Base-by-base conservation (phyloP, 169 alveolate species). In the Neospora caninum region DNA sequence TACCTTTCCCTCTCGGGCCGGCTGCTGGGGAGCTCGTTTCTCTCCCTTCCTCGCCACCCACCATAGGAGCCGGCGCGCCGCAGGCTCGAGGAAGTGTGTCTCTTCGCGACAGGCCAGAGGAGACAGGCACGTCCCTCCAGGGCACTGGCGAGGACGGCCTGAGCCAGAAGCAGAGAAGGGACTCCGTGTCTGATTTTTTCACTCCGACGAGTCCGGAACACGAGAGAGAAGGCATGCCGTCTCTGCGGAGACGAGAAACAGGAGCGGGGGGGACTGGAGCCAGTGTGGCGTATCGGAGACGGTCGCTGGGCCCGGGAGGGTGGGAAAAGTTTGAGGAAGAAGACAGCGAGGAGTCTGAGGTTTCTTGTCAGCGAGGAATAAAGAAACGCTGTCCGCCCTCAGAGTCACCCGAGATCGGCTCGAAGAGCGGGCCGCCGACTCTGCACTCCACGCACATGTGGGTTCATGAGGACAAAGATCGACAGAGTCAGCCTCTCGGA, bases 281-380 rank as follows among this genome's bases (percentile, higher is more conserved):
- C 45, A 7, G 67, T 6, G 89, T 13, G 36, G 89, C 13, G 67
- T 10, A 13, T 36, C 2, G 69, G 18, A 4, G 89, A 38, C 58
- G 89, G 36, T 82, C 89, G 34, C 54, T 82, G 41, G 89, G 89
- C 20, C 89, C 89, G 0, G 89, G 64, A 9, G 89, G 64, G 18
- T 82, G 53, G 67, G 89, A 82, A 34, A 39, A 49, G 36, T 82
- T 82, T 31, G 89, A 82, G 41, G 89, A 82, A n/a, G 89, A 82
- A 18, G 41, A 27, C 89, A 82, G 89, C 89, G 89, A 42, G 38
- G 89, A 36, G 22, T 78, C 86, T 0, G 86, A 78, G 49, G 39
- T 25, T 2, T 78, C 49, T 78, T 64, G n/a, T 29, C 73, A 27
- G 73, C 4, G 73, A 22, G 18, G 64, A 53, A 1, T 16, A 29